Base-by-base conservation (phyloP, 352 stramenopile species). In the Globisporangium parvum region DNA sequence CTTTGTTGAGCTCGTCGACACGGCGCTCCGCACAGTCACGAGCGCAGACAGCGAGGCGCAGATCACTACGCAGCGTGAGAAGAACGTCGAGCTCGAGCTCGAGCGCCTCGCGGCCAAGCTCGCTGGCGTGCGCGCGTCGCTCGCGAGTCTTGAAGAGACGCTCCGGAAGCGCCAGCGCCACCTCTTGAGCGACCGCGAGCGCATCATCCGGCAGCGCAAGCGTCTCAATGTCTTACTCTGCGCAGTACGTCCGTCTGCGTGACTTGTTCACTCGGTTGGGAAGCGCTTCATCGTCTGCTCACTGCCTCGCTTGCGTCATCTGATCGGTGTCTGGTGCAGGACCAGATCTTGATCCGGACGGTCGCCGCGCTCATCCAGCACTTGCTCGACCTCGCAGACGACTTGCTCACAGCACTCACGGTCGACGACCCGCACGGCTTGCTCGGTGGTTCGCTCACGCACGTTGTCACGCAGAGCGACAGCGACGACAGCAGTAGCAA, bases 171-270 rank as follows among this genome's bases (percentile, higher is more conserved):
- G 69, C 1, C 69, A 82, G 53, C 63, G 70, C 15, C 60, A 65
- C 11, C 47, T 85, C 12, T 58, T 78, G 14, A 59, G 62, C 8
- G 70, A 72, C 26, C 70, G 71, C 18, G 75, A 81, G 47, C 59
- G 62, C 0, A 76, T 72, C 62, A 82, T 82, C 28, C 71, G 68
- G 26, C 66, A 80, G 46, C 71, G 75, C 14, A 81, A 82, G 53
- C 71, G 70, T 12, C 60, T 85, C 50, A 85, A 81, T 26, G 33
- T 69, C 20, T 53, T 82, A 17, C 59, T 85, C 6, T 69, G 69
- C 9, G 64, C 74, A 17, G 69, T 76, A 52, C 26, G 52, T 55
- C 20, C 1, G 9, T 42, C 14, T 20, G 31, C 50, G 14, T 23
- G n/a, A 12, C 31, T 37, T 37, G 31, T 12, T 37, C 31, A 12